phyloP scores from a whole-genome alignment of 768 basidiomycete genomes.

The Cystobasidium onofrii region DNA sequence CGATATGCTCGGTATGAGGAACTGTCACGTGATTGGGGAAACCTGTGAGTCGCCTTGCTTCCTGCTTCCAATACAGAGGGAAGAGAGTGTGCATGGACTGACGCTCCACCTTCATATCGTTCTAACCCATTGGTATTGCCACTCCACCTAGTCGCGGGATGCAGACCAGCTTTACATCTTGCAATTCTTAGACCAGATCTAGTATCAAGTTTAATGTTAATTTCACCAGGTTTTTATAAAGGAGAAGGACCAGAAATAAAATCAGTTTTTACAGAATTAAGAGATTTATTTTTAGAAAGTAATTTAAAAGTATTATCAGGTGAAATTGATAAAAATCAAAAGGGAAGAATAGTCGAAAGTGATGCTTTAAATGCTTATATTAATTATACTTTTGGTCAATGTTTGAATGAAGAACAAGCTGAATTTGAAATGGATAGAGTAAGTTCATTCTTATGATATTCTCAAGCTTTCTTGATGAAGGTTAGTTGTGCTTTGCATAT shows the following conservation, averaged over 20 bases:
- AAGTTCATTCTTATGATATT: neutral
- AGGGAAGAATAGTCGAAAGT: neutral
- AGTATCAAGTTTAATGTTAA: neutral
- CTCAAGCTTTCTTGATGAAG: neutral
- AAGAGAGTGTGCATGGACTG: too few species aligned
- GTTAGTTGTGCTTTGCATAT: neutral
- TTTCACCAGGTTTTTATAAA: neutral
- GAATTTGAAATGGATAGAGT: slow-evolving; percentile 18
- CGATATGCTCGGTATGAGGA: neutral
- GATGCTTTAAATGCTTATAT: slow-evolving; percentile 11
- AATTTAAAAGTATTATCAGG: neutral
- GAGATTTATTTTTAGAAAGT: slow-evolving; percentile 1
- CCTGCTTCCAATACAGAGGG: too few species aligned
- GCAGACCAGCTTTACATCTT: slow-evolving; percentile 5
- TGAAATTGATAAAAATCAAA: neutral
- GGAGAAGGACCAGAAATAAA: slow-evolving; percentile 2
- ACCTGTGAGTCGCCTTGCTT: neutral
- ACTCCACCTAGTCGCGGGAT: slow-evolving; percentile 2
- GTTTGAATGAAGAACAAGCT: slow-evolving; percentile 2
- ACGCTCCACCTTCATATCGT: too few species aligned
- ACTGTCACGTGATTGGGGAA: slow-evolving; percentile 16
- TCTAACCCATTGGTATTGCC: too few species aligned
- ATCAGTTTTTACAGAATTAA: slow-evolving; percentile 8
- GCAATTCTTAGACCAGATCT: neutral
- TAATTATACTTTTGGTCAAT: slow-evolving; percentile 20